A percentile compares a stretch with the other conserved stretches of the same genome.
phyloP scores from a whole-genome alignment of 2,329 filamentous ascomycete genomes.

The Diaporthe ilicicola region DNA sequence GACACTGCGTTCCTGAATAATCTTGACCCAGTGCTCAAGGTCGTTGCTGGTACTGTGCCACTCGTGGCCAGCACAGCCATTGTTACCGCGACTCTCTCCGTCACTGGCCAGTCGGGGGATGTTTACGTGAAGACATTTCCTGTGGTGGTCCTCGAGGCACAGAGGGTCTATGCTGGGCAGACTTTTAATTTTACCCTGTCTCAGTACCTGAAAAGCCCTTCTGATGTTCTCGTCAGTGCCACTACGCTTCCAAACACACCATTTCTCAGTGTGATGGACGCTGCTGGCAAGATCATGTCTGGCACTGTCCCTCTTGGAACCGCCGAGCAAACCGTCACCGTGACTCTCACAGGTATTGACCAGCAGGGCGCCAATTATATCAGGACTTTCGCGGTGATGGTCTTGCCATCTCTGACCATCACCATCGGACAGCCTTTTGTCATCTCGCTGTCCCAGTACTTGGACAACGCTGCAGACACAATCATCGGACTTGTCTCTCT shows the following conservation, averaged over 20 bases:
- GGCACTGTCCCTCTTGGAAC: background rate
- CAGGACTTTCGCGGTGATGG: background rate
- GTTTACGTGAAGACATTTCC: background rate
- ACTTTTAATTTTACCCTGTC: background rate
- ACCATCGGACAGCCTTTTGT: background rate
- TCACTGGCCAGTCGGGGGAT: background rate
- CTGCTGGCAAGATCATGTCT: background rate
- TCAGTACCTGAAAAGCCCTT: background rate
- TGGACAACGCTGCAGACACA: background rate
- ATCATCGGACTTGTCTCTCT: background rate
- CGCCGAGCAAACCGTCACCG: background rate
- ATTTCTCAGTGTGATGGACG: background rate
- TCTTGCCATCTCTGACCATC: slow-evolving; percentile 3
- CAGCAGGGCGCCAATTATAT: background rate
- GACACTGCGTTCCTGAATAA: background rate
- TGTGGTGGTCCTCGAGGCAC: background rate
- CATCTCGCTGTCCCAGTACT: background rate
- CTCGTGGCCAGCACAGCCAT: background rate
- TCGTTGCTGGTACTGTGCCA: background rate
- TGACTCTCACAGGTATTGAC: background rate
- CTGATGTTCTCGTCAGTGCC: background rate
- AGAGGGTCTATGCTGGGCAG: background rate
- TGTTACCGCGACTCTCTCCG: background rate
- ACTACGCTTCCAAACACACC: background rate
- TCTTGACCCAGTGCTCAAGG: background rate